Evolutionary conservation across 2,329 filamentous ascomycete species (phyloP).

Genomic region (Ophiosphaerella herpotricha): DNA sequence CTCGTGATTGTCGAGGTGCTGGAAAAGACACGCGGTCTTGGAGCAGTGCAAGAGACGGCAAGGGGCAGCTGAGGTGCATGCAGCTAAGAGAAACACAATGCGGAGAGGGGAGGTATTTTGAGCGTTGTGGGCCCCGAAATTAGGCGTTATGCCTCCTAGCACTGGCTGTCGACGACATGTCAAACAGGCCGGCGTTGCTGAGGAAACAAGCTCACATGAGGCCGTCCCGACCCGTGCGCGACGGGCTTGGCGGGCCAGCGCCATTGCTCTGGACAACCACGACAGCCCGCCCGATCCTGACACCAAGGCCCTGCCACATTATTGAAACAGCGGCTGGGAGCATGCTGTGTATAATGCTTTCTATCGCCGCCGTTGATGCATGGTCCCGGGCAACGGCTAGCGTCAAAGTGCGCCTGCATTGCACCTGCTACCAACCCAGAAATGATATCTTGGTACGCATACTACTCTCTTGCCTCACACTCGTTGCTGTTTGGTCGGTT

Average conservation of each 20-base stretch:
- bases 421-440: too few species aligned
- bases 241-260: slow-evolving; percentile 8
- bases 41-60: slow-evolving; percentile 21
- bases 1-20: slow-evolving; percentile 4
- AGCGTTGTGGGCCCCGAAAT: slow-evolving; percentile 31
- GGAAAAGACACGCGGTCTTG: slow-evolving; percentile 11
- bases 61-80: slow-evolving; percentile 26
- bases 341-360: neutral
- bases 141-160: slow-evolving; percentile 14
- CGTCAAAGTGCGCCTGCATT: too few species aligned
- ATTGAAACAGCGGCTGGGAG: too few species aligned
- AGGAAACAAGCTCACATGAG: slow-evolving; percentile 13
- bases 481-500: too few species aligned
- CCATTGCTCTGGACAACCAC: neutral
- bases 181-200: slow-evolving; percentile 24
- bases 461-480: too few species aligned
- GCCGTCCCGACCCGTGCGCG: slow-evolving; percentile 17
- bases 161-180: slow-evolving; percentile 16
- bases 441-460: too few species aligned
- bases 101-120: slow-evolving; percentile 31
- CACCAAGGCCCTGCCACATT: neutral
- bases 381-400: slow-evolving; percentile 8
- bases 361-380: neutral
- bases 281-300: slow-evolving; percentile 10
- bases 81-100: slow-evolving; percentile 33